phyloP scores from a whole-genome alignment of 2,329 filamentous ascomycete species.

The Phialemoniopsis sp. region DNA sequence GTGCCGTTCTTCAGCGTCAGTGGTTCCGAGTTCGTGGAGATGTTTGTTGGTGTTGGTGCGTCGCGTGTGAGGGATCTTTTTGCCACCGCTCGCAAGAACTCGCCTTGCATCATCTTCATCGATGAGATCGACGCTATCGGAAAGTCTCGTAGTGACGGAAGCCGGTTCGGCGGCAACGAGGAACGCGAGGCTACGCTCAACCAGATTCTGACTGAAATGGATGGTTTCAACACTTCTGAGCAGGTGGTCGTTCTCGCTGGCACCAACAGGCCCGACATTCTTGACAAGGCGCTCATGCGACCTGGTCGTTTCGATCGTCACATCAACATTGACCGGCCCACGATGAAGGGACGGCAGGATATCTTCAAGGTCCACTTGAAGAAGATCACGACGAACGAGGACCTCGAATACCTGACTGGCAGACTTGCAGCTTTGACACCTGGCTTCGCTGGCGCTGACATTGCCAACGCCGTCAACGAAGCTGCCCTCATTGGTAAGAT shows the following conservation, averaged over 20 bases:
- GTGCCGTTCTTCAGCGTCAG: constrained; percentile 98
- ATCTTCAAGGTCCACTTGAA: constrained; percentile 93
- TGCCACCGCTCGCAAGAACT: constrained; percentile 88
- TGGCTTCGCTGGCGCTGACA: constrained; percentile 95
- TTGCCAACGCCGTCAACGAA: constrained; percentile 98
- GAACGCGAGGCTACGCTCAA: constrained; percentile 96
- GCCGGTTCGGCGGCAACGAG: constrained; percentile 84
- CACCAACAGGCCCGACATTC: constrained; percentile 90
- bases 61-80: constrained; percentile 95
- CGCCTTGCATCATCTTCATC: constrained; percentile 98
- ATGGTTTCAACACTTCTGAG: constrained; percentile 95
- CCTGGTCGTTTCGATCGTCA: constrained; percentile 96
- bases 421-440: constrained; percentile 89
- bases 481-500: constrained; percentile 86
- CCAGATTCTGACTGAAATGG: constrained; percentile 98
- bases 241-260: constrained; percentile 96
- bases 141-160: constrained; percentile 78
- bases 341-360: constrained; percentile 93
- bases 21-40: constrained; percentile 98
- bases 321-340: constrained; percentile 90
- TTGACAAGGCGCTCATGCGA: constrained; percentile 94
- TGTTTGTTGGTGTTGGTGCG: constrained; percentile 98
- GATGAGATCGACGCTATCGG: constrained; percentile 99
- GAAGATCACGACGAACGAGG: constrained; percentile 91
- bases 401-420: constrained; percentile 82